A percentile compares a stretch with the other conserved stretches of the same genome.
Evolutionary conservation across 2,329 filamentous ascomycete genomes (phyloP).

Genomic region (Pyrenochaeta sp.): DNA sequence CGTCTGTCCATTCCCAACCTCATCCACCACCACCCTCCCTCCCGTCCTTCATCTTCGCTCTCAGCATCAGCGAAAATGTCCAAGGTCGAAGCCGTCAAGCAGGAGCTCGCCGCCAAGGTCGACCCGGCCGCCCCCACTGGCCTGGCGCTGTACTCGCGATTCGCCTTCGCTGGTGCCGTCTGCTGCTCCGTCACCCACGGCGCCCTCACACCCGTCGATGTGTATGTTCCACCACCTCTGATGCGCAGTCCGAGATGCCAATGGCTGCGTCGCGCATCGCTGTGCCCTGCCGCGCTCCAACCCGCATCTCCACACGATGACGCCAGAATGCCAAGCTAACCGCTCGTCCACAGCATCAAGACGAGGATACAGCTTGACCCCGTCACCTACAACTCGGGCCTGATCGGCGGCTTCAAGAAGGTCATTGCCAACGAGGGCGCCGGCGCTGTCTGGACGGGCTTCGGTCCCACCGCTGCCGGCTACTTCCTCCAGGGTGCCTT

Average conservation of each 20-base stretch:
- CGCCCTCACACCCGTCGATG: conserved; percentile 96
- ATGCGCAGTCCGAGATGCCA: conserved; percentile 21
- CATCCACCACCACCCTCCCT: conserved; percentile 30
- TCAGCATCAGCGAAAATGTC: conserved; percentile 39
- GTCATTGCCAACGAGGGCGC: conserved; percentile 81
- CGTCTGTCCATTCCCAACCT: conserved; percentile 25
- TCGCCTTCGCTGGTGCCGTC: conserved; percentile 95
- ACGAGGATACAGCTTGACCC: conserved; percentile 95
- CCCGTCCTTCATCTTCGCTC: conserved; percentile 32
- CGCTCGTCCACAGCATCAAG: conserved; percentile 75
- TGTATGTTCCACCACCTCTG: conserved; percentile 71
- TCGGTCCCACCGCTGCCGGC: conserved; percentile 84
- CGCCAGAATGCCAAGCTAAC: conserved; percentile 34
- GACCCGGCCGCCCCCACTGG: conserved; percentile 66
- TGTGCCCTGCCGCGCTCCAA: conserved; percentile 17
- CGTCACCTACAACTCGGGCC: conserved; percentile 83
- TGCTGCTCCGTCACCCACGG: conserved; percentile 99
- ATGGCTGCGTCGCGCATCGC: conserved; percentile 32
- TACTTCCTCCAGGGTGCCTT: conserved; percentile 95
- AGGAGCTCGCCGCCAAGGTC: conserved; percentile 51
- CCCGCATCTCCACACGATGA: conserved; percentile 14
- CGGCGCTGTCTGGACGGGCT: conserved; percentile 83
- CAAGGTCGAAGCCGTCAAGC: conserved; percentile 62
- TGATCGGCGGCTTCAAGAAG: conserved; percentile 86
- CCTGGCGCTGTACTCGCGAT: conserved; percentile 86